Conservation (phyloP, 1,284 basidiomycete species). For the Malassezia vespertilionis region DNA sequence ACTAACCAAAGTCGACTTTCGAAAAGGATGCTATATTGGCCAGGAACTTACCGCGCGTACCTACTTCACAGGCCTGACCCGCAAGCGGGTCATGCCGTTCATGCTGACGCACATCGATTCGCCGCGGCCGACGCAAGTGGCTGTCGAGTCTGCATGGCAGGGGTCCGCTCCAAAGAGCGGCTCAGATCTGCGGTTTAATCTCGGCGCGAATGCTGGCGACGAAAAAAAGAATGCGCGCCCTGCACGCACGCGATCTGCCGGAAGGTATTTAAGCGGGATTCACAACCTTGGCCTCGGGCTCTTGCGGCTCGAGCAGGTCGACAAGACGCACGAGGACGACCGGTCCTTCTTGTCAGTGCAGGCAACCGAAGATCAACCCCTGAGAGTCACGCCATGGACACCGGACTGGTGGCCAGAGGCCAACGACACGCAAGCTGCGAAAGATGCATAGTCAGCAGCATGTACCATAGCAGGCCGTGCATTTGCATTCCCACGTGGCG, state of each 20-base stretch:
- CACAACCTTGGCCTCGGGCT: conserved; percentile 36
- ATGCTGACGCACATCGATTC: conserved; percentile 9
- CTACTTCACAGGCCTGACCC: conserved; percentile 80
- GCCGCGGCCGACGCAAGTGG: neutral
- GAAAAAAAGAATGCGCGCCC: neutral
- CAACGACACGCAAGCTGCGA: neutral
- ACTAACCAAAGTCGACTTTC: conserved; percentile 66
- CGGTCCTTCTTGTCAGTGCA: neutral
- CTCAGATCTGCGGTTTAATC: conserved; percentile 23
- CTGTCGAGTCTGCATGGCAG: neutral
- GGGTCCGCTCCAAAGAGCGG: conserved; percentile 13
- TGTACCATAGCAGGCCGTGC: too few relatives aligned
- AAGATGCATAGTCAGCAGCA: too few relatives aligned
- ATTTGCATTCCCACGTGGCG: too few relatives aligned
- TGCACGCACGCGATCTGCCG: conserved; percentile 23
- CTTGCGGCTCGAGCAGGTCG: conserved; percentile 34
- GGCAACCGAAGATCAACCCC: too few relatives aligned
- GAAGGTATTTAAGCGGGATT: conserved; percentile 30
- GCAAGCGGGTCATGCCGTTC: conserved; percentile 82
- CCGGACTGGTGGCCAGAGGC: conserved; percentile 1
- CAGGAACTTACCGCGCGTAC: conserved; percentile 95
- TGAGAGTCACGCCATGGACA: neutral
- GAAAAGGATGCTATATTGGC: conserved; percentile 95
- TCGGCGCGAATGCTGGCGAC: neutral
- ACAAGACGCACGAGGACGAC: conserved; percentile 5